Evolutionary conservation across 257 asterid species (phyloP).

Genomic region (Nemophila menziesii): DNA sequence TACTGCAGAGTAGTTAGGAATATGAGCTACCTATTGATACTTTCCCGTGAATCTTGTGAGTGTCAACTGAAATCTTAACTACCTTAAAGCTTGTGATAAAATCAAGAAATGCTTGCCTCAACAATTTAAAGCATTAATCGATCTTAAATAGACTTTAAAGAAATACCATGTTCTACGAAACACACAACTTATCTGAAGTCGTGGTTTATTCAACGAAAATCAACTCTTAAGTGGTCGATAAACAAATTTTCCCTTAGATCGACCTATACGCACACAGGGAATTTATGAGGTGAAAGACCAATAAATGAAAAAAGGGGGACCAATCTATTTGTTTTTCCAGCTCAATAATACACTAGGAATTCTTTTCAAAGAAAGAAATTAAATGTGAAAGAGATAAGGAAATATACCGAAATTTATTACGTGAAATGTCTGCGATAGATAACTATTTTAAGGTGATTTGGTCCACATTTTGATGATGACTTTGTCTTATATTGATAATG

Average conservation of each 20-base stretch:
- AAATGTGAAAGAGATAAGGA: constrained; percentile 2
- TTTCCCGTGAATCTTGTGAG: constrained; percentile 72
- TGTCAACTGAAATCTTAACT: constrained; percentile 37
- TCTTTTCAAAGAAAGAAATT: too few species aligned
- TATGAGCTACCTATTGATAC: constrained; percentile 10
- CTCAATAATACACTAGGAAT: too few species aligned
- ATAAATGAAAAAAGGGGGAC: too few species aligned
- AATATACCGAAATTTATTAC: constrained; percentile 8
- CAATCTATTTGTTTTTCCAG: too few species aligned
- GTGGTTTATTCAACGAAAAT: too few species aligned
- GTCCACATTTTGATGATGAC: constrained; percentile 31
- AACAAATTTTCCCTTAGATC: too few species aligned
- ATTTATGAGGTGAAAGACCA: too few species aligned
- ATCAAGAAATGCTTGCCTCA: not conserved
- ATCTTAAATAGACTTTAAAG: too few species aligned
- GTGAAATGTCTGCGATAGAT: constrained; percentile 15
- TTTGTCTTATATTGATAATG: constrained; percentile 13
- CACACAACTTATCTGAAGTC: too few species aligned
- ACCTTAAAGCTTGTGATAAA: constrained; percentile 23
- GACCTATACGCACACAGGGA: too few species aligned
- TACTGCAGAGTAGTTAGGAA: constrained; percentile 31
- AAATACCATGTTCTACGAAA: too few species aligned
- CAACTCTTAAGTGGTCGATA: too few species aligned
- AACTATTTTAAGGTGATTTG: constrained; percentile 16
- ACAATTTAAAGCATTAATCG: not conserved